Evolutionary conservation across 1,284 basidiomycete species (phyloP), one percentile per base, ranked within the genome.

Genomic region (Sporisorium exsertum): DNA sequence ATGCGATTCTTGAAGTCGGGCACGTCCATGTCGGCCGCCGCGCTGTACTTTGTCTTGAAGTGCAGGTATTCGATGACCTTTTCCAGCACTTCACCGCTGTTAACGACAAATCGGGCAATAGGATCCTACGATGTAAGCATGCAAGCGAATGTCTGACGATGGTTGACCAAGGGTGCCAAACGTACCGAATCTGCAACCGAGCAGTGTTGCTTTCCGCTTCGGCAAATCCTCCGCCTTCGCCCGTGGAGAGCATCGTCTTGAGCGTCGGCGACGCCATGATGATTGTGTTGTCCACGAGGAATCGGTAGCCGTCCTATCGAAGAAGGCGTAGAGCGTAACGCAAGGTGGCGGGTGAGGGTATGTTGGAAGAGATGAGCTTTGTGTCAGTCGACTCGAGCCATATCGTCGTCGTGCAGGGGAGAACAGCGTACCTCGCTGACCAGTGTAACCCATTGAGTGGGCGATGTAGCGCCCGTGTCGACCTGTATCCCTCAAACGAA

Each of bases 21-120:
- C 22, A 93, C 87, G 49, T 93, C 91, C 73, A 91, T 91, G 71
- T 90, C 91, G 2, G 88, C 85, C 0, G 86, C 87, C 16, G 88
- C 87, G 63, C 90, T 89, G 82, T 93, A 92, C 65, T 91, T 87
- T 0, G 90, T 87, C 86, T 92, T 93, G 88, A 92, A 94, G 59
- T 89, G 87, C 86, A 94, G 90, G 81, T 93, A 94, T 84, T 94
- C 93, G 43, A 91, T 88, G 33, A 94, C 87, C 81, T 93, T 94
- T 84, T 94, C 92, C 2, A 93, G 89, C 27, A 94, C 90, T 42
- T 91, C 89, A 3, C 89, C 91, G 32, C 92, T 93, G 79, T 18
- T 40, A 54, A 42, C 12, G 50, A 4, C 10, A 5, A 3, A n/a
- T 9, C 15, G n/a, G 33, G 13, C 50, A 27, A 32, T 57, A 24